phyloP scores from a whole-genome alignment of 169 alveolate species.

The Cryptosporidium ubiquitum region DNA sequence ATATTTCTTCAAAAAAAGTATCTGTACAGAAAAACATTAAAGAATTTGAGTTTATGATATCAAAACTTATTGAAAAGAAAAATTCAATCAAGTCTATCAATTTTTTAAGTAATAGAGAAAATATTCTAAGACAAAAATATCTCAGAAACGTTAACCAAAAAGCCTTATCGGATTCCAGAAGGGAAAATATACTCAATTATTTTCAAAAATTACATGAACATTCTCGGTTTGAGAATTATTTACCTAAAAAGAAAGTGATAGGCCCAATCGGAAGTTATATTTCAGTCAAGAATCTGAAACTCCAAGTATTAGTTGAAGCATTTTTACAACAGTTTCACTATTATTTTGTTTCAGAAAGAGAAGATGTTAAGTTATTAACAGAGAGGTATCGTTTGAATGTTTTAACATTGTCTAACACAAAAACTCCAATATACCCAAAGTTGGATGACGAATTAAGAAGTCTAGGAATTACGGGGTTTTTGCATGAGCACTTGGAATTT shows the following conservation, averaged over 20 bases:
- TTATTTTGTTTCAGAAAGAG: constrained; percentile 59
- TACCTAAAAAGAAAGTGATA: constrained; percentile 28
- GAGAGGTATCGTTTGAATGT: constrained; percentile 50
- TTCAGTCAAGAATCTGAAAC: neutral
- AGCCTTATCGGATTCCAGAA: neutral
- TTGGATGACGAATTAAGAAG: constrained; percentile 21
- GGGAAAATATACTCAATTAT: constrained; percentile 25
- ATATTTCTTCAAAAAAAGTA: neutral
- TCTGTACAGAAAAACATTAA: neutral
- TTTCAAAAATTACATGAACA: neutral
- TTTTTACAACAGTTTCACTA: constrained; percentile 64
- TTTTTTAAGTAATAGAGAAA: neutral
- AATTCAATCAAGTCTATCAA: neutral
- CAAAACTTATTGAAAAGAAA: constrained; percentile 9
- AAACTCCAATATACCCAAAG: constrained; percentile 43
- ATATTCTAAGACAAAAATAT: constrained; percentile 5
- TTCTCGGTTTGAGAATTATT: neutral
- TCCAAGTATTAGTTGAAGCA: constrained; percentile 33
- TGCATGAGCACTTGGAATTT: constrained; percentile 33
- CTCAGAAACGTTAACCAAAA: constrained; percentile 13
- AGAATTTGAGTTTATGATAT: neutral
- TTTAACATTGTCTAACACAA: constrained; percentile 27
- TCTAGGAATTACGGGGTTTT: constrained; percentile 47
- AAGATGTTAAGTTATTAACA: constrained; percentile 54
- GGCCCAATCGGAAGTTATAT: constrained; percentile 71